Conservation (phyloP, 1,139 yeast genomes). For the Scheffersomyces cryptocercus region DNA sequence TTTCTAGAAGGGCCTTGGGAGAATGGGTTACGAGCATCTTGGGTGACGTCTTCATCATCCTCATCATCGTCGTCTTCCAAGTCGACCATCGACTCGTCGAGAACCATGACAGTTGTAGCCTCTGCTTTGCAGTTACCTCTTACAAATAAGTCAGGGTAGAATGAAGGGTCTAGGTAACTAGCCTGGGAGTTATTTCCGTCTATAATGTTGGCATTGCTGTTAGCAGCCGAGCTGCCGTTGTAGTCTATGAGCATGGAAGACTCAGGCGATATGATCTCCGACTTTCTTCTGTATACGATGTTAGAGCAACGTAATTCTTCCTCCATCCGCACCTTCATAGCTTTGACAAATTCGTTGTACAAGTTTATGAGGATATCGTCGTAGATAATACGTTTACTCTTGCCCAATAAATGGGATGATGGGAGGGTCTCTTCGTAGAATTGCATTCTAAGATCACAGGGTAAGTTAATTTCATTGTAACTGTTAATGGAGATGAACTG, state of each 20-base stretch:
- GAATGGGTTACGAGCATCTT: constrained; percentile 3
- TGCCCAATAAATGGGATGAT: constrained; percentile 8
- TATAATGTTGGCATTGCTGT: not conserved
- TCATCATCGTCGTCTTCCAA: constrained; percentile 1
- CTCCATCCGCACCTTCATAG: constrained; percentile 13
- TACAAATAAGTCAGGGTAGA: not conserved
- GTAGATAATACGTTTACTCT: constrained; percentile 27
- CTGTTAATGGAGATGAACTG: constrained; percentile 29
- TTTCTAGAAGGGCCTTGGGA: constrained; percentile 8
- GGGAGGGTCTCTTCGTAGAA: constrained; percentile 8
- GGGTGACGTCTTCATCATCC: constrained; percentile 5
- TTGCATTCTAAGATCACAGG: constrained; percentile 16
- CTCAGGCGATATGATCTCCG: constrained; percentile 10
- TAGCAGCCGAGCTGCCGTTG: not conserved
- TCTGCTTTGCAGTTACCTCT: not conserved
- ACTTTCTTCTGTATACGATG: constrained; percentile 4
- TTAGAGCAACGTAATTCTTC: not conserved
- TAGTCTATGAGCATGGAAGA: not conserved
- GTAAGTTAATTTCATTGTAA: constrained; percentile 37
- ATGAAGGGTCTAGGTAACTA: not conserved
- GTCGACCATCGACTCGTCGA: not conserved
- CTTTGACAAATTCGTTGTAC: constrained; percentile 33
- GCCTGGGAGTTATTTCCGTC: not conserved
- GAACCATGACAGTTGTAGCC: not conserved
- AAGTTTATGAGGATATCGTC: constrained; percentile 34